These are phyloP conservation scores for Stachybotrys chartarum DNA, from an alignment of 2,329 filamentous ascomycete genomes.

Conservation along the genomic window DNA sequence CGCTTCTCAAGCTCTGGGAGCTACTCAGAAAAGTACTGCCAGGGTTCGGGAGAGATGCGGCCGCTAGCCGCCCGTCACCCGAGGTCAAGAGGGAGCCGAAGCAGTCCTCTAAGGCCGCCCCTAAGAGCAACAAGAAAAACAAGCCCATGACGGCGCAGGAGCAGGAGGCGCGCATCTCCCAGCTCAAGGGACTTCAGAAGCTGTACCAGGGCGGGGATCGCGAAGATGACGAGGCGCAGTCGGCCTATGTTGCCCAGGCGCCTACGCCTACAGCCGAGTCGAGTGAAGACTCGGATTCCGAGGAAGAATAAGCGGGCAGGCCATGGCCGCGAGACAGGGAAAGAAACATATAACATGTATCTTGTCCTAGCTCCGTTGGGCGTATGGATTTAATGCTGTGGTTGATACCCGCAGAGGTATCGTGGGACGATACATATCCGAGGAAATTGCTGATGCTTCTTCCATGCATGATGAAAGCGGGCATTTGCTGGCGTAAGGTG, in stretches of 20 bases:
- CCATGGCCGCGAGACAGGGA: not conserved
- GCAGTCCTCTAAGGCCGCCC: constrained; percentile 20
- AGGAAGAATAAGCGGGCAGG: constrained; percentile 30
- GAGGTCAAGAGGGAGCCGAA: constrained; percentile 22
- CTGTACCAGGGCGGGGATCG: constrained; percentile 28
- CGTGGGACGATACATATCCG: too few species aligned
- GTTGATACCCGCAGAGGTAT: not conserved
- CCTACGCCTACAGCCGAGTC: constrained; percentile 24
- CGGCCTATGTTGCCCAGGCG: constrained; percentile 13
- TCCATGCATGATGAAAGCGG: not conserved
- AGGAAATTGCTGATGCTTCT: not conserved
- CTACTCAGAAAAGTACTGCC: constrained; percentile 36
- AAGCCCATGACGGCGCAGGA: constrained; percentile 68
- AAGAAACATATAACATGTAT: not conserved
- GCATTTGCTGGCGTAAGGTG: not conserved
- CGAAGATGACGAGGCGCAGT: constrained; percentile 23
- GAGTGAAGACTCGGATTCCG: constrained; percentile 39
- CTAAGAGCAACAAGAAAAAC: constrained; percentile 50
- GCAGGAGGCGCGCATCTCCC: constrained; percentile 58
- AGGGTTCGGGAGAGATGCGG: constrained; percentile 28
- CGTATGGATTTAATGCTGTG: not conserved
- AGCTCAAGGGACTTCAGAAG: constrained; percentile 48
- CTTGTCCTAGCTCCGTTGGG: not conserved
- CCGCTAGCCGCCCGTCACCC: constrained; percentile 17
- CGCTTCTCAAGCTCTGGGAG: constrained; percentile 44